These are phyloP conservation scores for Panicum hallii DNA, from an alignment of 202 grass and related monocot genomes.

Conservation along the genomic window DNA sequence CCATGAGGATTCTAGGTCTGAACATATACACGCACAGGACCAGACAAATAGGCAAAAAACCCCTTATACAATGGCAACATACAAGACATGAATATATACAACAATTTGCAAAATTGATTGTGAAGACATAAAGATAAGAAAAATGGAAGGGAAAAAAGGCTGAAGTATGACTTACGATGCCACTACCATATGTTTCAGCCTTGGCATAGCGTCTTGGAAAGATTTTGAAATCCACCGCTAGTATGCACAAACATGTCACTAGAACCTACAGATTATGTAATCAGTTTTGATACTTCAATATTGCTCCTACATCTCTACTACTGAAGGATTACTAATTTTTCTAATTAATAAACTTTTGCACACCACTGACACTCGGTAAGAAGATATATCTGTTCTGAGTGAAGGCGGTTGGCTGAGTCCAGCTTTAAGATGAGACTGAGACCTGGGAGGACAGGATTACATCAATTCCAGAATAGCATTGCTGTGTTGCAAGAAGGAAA, in stretches of 20 bases:
- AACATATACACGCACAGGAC: background rate
- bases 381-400: conserved; percentile 70
- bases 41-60: background rate
- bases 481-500: conserved; percentile 28
- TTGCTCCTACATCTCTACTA: conserved; percentile 23
- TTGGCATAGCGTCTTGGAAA: conserved; percentile 96
- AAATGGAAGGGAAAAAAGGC: background rate
- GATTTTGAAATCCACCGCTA: conserved; percentile 96
- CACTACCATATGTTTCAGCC: conserved; percentile 90
- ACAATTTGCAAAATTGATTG: conserved; percentile 8
- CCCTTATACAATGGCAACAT: background rate
- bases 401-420: conserved; percentile 51
- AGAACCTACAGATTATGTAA: conserved; percentile 58
- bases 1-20: background rate
- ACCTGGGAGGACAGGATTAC: conserved; percentile 52
- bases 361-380: conserved; percentile 94
- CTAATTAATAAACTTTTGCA: conserved; percentile 33
- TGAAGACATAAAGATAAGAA: background rate
- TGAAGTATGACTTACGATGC: conserved; percentile 73
- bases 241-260: conserved; percentile 95
- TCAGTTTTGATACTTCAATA: conserved; percentile 19
- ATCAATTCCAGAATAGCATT: conserved; percentile 27
- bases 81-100: background rate
- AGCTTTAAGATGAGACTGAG: conserved; percentile 46
- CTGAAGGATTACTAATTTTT: conserved; percentile 4